Evolutionary conservation across 371 early-diverging fungal genomes (phyloP).

Genomic region (Mortierella sp.): DNA sequence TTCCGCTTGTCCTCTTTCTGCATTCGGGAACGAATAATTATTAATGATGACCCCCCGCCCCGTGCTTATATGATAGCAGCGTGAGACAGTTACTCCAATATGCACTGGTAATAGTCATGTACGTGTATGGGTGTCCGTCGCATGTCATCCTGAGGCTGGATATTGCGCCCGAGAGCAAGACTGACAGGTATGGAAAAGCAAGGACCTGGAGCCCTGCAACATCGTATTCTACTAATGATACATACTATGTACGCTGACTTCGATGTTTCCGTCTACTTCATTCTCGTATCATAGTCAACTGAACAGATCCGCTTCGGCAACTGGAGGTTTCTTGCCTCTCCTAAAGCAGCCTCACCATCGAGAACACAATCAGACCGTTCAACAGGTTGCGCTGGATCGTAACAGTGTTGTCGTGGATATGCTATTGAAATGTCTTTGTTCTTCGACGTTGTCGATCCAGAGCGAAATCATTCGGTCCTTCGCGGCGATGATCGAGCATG

Average conservation of each 20-base stretch:
- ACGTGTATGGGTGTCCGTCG: conserved; percentile 37
- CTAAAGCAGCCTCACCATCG: conserved; percentile 18
- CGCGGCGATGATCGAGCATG: conserved; percentile 29
- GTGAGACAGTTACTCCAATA: conserved; percentile 32
- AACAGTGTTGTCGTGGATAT: conserved; percentile 16
- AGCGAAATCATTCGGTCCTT: conserved; percentile 28
- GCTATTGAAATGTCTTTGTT: conserved; percentile 27
- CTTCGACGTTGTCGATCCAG: conserved; percentile 20
- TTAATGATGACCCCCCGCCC: too few relatives aligned
- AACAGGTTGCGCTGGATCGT: conserved; percentile 15
- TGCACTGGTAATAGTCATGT: conserved; percentile 37
- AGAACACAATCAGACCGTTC: conserved; percentile 15
- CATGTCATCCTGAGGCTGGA: conserved; percentile 19
- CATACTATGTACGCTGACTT: too few relatives aligned
- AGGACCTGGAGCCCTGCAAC: not conserved
- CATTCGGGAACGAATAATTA: too few relatives aligned
- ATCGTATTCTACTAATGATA: too few relatives aligned
- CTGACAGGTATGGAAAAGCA: conserved; percentile 18
- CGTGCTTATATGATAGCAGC: conserved; percentile 5
- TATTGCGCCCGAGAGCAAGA: conserved; percentile 10
- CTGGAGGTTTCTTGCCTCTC: not conserved
- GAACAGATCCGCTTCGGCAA: not conserved
- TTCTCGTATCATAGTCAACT: conserved; percentile 17
- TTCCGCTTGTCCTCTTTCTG: too few relatives aligned
- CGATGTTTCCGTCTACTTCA: not conserved